phyloP scores from a whole-genome alignment of 2,329 filamentous ascomycete species.

The Nothomitra cinnamomea region DNA sequence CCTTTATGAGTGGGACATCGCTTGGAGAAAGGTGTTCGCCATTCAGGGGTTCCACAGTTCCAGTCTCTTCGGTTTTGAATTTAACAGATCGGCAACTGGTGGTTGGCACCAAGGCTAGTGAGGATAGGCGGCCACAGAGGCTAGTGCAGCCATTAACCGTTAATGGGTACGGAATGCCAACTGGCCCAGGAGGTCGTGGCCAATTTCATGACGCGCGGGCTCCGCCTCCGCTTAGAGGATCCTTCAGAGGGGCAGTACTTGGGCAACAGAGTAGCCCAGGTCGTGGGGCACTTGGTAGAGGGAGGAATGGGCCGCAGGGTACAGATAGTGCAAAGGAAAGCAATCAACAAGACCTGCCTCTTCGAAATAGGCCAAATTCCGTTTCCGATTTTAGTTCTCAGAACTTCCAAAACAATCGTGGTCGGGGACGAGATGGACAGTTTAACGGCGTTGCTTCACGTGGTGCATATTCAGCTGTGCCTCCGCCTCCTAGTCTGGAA shows the following conservation, averaged over 20 bases:
- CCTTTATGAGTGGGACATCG: constrained; percentile 94
- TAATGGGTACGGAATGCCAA: constrained; percentile 37
- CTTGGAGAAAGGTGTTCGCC: constrained; percentile 78
- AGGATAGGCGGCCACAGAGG: constrained; percentile 26
- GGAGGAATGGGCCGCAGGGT: constrained; percentile 10
- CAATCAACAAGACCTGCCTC: background rate
- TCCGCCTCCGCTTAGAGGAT: constrained; percentile 41
- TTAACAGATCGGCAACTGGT: constrained; percentile 68
- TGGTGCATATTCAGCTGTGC: constrained; percentile 33
- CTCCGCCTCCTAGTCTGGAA: constrained; percentile 27
- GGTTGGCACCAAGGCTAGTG: constrained; percentile 29
- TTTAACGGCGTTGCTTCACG: constrained; percentile 17
- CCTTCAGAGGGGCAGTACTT: constrained; percentile 38
- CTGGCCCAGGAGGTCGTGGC: constrained; percentile 37
- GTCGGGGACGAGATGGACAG: constrained; percentile 1
- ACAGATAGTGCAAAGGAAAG: constrained; percentile 13
- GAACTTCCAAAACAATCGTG: background rate
- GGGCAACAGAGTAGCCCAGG: constrained; percentile 25
- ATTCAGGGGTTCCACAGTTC: constrained; percentile 87
- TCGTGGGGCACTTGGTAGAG: constrained; percentile 9
- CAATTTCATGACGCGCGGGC: constrained; percentile 40
- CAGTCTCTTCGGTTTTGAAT: constrained; percentile 77
- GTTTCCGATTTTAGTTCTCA: background rate
- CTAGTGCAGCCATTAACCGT: constrained; percentile 39
- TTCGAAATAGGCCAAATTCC: background rate